A percentile compares a stretch with the other conserved stretches of the same genome.
Evolutionary conservation across 805 yeast genomes (phyloP).

Genomic region (Brettanomyces bruxellensis): DNA sequence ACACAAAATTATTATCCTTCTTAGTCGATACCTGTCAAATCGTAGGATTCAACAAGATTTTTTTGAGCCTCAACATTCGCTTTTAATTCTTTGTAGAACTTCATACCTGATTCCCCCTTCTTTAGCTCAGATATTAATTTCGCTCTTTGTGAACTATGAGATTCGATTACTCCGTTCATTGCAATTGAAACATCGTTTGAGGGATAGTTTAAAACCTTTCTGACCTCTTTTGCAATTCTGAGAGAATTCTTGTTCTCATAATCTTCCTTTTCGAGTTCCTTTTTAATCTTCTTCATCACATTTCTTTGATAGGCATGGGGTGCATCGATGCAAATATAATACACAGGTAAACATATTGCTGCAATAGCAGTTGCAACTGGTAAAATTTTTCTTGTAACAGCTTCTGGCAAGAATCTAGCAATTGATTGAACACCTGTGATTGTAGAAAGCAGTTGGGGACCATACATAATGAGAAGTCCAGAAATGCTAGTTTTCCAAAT

Average conservation of each 20-base stretch:
- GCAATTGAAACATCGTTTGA: slow-evolving; percentile 69
- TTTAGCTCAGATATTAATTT: slow-evolving; percentile 42
- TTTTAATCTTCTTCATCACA: slow-evolving; percentile 60
- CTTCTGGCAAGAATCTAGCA: slow-evolving; percentile 18
- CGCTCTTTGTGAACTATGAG: slow-evolving; percentile 47
- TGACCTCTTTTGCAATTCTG: slow-evolving; percentile 73
- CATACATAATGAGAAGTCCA: slow-evolving; percentile 18
- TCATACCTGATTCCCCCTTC: slow-evolving; percentile 46
- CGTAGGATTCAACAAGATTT: slow-evolving; percentile 5
- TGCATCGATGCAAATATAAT: slow-evolving; percentile 64
- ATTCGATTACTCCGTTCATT: slow-evolving; percentile 59
- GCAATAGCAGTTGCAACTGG: slow-evolving; percentile 23
- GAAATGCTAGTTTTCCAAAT: slow-evolving; percentile 21
- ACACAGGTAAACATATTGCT: slow-evolving; percentile 27
- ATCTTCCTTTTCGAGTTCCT: slow-evolving; percentile 56
- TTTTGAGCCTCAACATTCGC: slow-evolving; percentile 16
- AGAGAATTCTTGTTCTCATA: slow-evolving; percentile 72
- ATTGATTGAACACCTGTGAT: slow-evolving; percentile 23
- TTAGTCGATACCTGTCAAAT: slow-evolving; percentile 2
- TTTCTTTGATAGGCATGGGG: slow-evolving; percentile 87
- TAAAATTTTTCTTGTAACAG: slow-evolving; percentile 17
- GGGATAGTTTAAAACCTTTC: slow-evolving; percentile 74
- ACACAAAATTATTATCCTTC: neutral
- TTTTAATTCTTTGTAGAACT: slow-evolving; percentile 41
- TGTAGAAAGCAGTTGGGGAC: slow-evolving; percentile 20